Percentiles rank a stretch among this genome's conserved stretches.
Conservation (phyloP, 23 red algal genomes). For the Gracilaria caudata region DNA sequence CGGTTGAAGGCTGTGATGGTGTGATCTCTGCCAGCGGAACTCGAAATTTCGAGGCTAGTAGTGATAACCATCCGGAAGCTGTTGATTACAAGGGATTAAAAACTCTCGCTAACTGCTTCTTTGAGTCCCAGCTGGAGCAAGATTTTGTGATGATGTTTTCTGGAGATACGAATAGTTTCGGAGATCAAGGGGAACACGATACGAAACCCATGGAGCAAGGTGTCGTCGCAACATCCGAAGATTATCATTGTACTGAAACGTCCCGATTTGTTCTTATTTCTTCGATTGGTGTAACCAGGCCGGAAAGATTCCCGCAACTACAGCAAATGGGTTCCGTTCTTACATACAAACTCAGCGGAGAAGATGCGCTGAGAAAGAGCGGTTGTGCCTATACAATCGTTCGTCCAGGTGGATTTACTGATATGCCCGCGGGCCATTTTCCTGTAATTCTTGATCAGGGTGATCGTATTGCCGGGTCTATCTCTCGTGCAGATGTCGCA, state of each 20-base stretch:
- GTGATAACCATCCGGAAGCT: neutral
- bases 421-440: conserved; percentile 33
- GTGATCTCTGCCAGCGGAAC: conserved; percentile 8
- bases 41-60: neutral
- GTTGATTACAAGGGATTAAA: neutral
- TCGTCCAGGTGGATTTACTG: conserved; percentile 78
- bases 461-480: conserved; percentile 60
- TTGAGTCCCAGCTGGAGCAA: neutral
- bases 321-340: conserved; percentile 16
- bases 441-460: conserved; percentile 68
- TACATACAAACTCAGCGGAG: conserved; percentile 16
- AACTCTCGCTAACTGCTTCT: neutral
- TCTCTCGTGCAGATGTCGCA: conserved; percentile 72
- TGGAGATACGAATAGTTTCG: neutral
- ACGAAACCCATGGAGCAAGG: neutral
- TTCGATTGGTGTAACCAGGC: conserved; percentile 12
- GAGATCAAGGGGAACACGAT: neutral
- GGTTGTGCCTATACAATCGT: conserved; percentile 71
- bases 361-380: conserved; percentile 42
- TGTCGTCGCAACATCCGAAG: neutral
- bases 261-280: conserved; percentile 11
- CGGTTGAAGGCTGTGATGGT: neutral
- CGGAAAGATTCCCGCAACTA: conserved; percentile 14
- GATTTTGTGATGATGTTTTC: neutral
- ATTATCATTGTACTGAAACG: neutral